These are phyloP conservation scores for Skeletonema tropicum DNA, from an alignment of 108 stramenopile species.

Conservation along the genomic window DNA sequence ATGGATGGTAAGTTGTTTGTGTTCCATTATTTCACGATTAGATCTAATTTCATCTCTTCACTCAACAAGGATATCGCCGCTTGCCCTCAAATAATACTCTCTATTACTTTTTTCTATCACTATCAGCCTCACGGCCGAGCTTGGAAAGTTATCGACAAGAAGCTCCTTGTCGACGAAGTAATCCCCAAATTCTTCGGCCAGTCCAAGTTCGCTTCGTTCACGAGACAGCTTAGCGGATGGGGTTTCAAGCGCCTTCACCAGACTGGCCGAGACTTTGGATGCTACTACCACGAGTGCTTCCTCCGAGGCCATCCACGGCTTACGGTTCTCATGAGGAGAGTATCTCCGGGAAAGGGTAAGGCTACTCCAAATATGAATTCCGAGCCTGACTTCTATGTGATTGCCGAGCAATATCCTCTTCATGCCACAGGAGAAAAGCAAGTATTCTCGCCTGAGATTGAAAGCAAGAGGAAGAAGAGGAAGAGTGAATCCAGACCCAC, in stretches of 20 bases:
- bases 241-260: background rate
- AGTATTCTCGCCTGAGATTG: too few relatives aligned
- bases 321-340: conserved; percentile 8
- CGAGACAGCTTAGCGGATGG: background rate
- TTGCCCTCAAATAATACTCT: too few relatives aligned
- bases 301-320: conserved; percentile 6
- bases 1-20: background rate
- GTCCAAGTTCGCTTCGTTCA: conserved; percentile 1
- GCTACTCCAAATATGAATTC: background rate
- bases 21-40: too few relatives aligned
- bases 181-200: background rate
- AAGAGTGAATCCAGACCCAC: too few relatives aligned
- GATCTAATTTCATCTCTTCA: too few relatives aligned
- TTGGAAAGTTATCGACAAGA: background rate
- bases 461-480: too few relatives aligned
- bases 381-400: conserved; percentile 17
- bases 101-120: too few relatives aligned
- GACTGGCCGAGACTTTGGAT: conserved; percentile 8
- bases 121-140: background rate
- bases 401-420: conserved; percentile 3
- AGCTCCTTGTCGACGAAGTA: background rate
- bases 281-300: conserved; percentile 24
- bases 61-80: too few relatives aligned
- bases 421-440: too few relatives aligned
- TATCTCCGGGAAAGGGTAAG: conserved; percentile 1